phyloP scores from a whole-genome alignment of 2,329 filamentous ascomycete genomes.

The Alternaria brassicicola region DNA sequence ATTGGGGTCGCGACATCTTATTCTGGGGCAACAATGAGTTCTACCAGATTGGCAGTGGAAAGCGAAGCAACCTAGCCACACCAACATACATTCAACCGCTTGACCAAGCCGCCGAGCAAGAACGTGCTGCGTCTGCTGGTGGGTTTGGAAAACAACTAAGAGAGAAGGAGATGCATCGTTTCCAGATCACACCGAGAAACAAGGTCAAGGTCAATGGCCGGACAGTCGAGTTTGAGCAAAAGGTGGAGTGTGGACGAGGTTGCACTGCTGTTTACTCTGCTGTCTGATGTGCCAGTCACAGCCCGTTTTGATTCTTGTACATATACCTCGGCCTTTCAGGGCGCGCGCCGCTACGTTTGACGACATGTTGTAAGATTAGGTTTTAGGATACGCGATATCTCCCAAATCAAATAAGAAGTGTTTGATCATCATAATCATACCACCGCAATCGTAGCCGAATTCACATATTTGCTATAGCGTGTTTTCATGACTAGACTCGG shows the following conservation, averaged over 20 bases:
- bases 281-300: constrained; percentile 1
- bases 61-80: constrained; percentile 76
- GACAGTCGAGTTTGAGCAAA: constrained; percentile 80
- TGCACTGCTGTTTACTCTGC: constrained; percentile 65
- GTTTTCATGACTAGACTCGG: background rate
- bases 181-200: constrained; percentile 80
- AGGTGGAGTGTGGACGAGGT: constrained; percentile 82
- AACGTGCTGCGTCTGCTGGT: constrained; percentile 30
- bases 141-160: constrained; percentile 53
- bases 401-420: background rate
- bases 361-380: constrained; percentile 9
- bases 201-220: constrained; percentile 72
- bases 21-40: constrained; percentile 96
- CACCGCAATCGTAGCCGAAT: background rate
- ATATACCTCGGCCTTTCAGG: constrained; percentile 10
- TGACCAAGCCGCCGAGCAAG: constrained; percentile 65
- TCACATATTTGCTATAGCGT: background rate
- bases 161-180: constrained; percentile 71
- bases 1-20: constrained; percentile 86
- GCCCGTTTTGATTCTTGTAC: constrained; percentile 1
- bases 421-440: background rate
- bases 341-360: background rate
- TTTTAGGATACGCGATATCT: background rate
- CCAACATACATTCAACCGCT: constrained; percentile 81
- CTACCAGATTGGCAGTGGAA: constrained; percentile 91